These are phyloP conservation scores for Colletotrichum godetiae DNA, from an alignment of 2,329 filamentous ascomycete genomes.

Conservation along the genomic window DNA sequence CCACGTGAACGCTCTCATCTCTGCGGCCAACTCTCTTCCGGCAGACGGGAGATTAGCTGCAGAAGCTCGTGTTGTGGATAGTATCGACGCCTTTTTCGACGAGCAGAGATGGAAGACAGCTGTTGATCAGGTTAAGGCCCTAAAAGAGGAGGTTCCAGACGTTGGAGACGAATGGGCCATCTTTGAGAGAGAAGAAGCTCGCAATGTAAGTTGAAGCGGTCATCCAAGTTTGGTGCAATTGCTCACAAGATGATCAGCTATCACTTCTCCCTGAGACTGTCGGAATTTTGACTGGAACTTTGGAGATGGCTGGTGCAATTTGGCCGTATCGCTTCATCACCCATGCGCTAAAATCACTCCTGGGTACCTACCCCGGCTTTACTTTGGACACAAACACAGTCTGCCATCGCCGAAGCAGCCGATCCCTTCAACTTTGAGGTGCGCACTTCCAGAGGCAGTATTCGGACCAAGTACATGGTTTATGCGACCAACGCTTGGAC, in stretches of 20 bases:
- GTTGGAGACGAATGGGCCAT: neutral
- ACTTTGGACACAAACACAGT: neutral
- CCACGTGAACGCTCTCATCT: neutral
- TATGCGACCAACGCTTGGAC: neutral
- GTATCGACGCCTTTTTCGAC: neutral
- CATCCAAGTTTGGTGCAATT: too few species aligned
- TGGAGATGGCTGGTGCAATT: neutral
- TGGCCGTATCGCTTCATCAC: slow-evolving; percentile 4
- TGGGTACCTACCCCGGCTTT: neutral
- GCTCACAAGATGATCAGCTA: too few species aligned
- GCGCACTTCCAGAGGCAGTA: neutral
- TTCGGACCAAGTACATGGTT: neutral
- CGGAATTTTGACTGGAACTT: neutral
- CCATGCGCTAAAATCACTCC: neutral
- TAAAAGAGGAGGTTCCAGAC: neutral
- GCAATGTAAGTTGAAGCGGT: too few species aligned
- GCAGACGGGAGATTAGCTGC: neutral
- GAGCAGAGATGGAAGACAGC: neutral
- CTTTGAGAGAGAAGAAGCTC: too few species aligned
- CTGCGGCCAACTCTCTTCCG: neutral
- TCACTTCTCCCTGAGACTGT: too few species aligned
- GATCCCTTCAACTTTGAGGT: neutral
- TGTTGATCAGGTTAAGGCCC: neutral
- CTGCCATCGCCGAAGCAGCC: neutral
- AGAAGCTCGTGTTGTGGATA: neutral